Percentiles rank a stretch among this genome's conserved stretches.
These are phyloP conservation scores for Pyrenophora seminiperda DNA, from an alignment of 2,329 filamentous ascomycete species.

Conservation along the genomic window DNA sequence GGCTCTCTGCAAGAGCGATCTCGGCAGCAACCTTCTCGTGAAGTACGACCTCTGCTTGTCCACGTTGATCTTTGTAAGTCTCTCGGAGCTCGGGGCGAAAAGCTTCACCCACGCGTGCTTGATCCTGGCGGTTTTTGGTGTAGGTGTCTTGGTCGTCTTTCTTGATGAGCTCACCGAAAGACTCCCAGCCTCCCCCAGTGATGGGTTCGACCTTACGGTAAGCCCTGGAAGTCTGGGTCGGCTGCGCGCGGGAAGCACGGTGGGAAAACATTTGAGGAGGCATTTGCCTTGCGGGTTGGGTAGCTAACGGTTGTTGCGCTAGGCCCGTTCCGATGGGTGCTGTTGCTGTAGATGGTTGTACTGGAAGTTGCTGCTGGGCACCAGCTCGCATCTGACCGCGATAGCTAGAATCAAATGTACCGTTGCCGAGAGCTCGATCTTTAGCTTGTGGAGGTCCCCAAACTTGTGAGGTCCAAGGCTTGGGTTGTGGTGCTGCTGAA, in stretches of 20 bases:
- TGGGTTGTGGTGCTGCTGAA: constrained; percentile 31
- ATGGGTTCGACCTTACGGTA: constrained; percentile 39
- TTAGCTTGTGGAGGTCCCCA: constrained; percentile 73
- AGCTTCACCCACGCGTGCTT: constrained; percentile 34
- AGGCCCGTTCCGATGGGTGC: constrained; percentile 32
- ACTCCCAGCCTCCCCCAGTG: constrained; percentile 39
- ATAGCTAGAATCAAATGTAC: constrained; percentile 71
- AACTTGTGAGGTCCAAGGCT: constrained; percentile 59
- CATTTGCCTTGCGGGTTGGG: constrained; percentile 24
- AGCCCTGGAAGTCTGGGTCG: constrained; percentile 21
- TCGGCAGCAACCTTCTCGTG: constrained; percentile 34
- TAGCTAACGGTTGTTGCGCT: constrained; percentile 22
- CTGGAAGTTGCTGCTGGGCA: constrained; percentile 34
- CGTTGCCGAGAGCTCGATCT: constrained; percentile 75
- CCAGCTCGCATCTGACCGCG: constrained; percentile 52
- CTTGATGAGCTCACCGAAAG: constrained; percentile 38
- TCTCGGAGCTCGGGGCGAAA: constrained; percentile 43
- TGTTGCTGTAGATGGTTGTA: constrained; percentile 31
- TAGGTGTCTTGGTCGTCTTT: constrained; percentile 35
- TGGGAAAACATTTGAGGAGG: constrained; percentile 30
- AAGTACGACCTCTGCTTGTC: constrained; percentile 38
- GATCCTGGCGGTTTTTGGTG: constrained; percentile 34
- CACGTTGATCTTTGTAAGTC: constrained; percentile 39
- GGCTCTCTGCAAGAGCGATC: constrained; percentile 13
- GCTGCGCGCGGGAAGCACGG: constrained; percentile 20